Base-by-base conservation (phyloP, 441 rosid species). In the Gossypium lobatum region DNA sequence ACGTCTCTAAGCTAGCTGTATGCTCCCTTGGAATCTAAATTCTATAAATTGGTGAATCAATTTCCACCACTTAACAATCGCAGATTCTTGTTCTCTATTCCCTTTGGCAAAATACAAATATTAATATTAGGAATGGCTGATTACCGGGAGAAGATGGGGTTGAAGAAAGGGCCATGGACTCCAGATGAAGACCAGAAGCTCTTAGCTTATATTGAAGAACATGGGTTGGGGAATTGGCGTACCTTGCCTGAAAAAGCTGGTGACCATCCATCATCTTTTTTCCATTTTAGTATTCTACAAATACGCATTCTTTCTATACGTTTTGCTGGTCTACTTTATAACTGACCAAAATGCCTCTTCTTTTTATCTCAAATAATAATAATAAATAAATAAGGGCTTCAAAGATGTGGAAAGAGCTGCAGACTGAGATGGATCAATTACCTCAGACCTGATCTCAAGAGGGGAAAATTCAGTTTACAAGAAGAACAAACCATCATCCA, bases 351-450 rank as follows among this genome's bases (percentile, higher is more conserved):
- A 3, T 31, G 52, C 52, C 13, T 46, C n/a, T 46, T 46, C 52
- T 46, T 46, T 46, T 46, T 14, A 46, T 46, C 52, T 46, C 52
- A 46, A 46, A 46, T 46, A 13, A 46, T 31, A 31, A 28, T 28
- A 31, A 31, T 4, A 1, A 31, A 31, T 1, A 13, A 53, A 16
- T 6, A 54, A 83, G 87, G 87, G 39, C 87, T 85, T 64, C 79
- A 83, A 64, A 77, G 89, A 74, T 85, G 89, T 53, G 89, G 89
- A 21, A 85, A 85, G 71, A 85, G 89, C 70, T 85, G 88, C 25
- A 73, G 88, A 57, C 70, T 81, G 60, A 78, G 88, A 70, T 85
- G 88, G 88, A 83, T 81, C 20, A 85, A 85, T 72, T 85, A 85
- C 79, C 75, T 85, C 13, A 78, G 85, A 64, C 84, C 89, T 1